A percentile compares a stretch with the other conserved stretches of the same genome.
Evolutionary conservation across 352 stramenopile genomes (phyloP).

Genomic region (Blastocystis sp.): DNA sequence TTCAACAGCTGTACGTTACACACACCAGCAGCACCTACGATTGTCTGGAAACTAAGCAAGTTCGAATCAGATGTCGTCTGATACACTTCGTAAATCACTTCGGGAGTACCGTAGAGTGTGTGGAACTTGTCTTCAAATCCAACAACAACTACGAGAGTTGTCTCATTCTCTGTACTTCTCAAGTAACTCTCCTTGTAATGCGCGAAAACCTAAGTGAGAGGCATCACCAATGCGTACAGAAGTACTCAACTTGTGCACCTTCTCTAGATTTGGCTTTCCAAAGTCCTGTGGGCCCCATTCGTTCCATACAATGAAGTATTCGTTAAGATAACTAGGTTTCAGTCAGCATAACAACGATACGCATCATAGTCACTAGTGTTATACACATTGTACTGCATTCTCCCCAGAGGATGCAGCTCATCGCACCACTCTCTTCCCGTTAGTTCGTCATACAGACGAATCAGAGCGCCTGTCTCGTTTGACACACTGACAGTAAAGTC

Average conservation of each 20-base stretch:
- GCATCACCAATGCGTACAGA: background rate
- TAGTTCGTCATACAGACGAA: background rate
- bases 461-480: background rate
- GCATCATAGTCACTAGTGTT: slow-evolving; percentile 36
- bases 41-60: background rate
- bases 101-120: background rate
- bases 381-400: slow-evolving; percentile 46
- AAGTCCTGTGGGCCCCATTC: slow-evolving; percentile 60
- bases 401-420: background rate
- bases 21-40: background rate
- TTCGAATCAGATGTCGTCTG: background rate
- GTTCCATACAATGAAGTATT: slow-evolving; percentile 62
- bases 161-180: background rate
- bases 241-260: background rate
- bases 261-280: slow-evolving; percentile 47
- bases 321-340: slow-evolving; percentile 3
- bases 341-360: background rate
- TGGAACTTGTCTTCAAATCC: slow-evolving; percentile 1
- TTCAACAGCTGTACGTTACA: background rate
- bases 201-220: background rate
- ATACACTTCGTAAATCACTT: background rate
- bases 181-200: background rate
- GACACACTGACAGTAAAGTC: background rate
- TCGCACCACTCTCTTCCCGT: slow-evolving; percentile 37
- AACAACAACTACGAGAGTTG: background rate